phyloP scores from a whole-genome alignment of 1,284 basidiomycete genomes.

The Afroboletus lepidellus region DNA sequence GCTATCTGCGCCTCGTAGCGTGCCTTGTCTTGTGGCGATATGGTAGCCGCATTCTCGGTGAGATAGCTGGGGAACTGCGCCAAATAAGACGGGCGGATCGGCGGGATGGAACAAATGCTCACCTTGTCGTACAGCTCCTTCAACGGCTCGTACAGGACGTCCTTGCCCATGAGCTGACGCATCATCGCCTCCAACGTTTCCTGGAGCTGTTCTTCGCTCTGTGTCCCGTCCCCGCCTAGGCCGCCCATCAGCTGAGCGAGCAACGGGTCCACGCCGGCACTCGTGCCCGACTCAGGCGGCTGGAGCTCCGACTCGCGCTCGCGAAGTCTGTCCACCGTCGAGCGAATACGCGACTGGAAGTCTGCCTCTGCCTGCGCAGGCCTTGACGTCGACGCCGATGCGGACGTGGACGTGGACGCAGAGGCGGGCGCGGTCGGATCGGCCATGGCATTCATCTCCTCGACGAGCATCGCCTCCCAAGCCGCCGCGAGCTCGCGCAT shows the following conservation, averaged over 20 bases:
- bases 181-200: constrained; percentile 76
- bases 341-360: constrained; percentile 28
- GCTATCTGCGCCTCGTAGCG: constrained; percentile 71
- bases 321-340: constrained; percentile 80
- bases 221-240: constrained; percentile 30
- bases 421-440: too few relatives aligned
- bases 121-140: constrained; percentile 87
- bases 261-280: constrained; percentile 43
- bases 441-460: constrained; percentile 56
- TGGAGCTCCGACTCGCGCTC: constrained; percentile 64
- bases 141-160: constrained; percentile 92
- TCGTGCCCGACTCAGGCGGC: constrained; percentile 13
- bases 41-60: constrained; percentile 44
- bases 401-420: constrained; percentile 6
- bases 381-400: constrained; percentile 6
- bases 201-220: constrained; percentile 33
- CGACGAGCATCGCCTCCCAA: constrained; percentile 75
- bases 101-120: constrained; percentile 3
- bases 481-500: constrained; percentile 55
- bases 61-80: constrained; percentile 76
- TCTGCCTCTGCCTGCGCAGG: constrained; percentile 31
- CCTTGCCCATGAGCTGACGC: constrained; percentile 92
- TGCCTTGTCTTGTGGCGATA: constrained; percentile 61
- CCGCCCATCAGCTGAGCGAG: constrained; percentile 47
- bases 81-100: neutral